A percentile compares a stretch with the other conserved stretches of the same genome.
These are phyloP conservation scores for Paradendryphiella salina DNA, from an alignment of 2,329 filamentous ascomycete species.

Conservation along the genomic window DNA sequence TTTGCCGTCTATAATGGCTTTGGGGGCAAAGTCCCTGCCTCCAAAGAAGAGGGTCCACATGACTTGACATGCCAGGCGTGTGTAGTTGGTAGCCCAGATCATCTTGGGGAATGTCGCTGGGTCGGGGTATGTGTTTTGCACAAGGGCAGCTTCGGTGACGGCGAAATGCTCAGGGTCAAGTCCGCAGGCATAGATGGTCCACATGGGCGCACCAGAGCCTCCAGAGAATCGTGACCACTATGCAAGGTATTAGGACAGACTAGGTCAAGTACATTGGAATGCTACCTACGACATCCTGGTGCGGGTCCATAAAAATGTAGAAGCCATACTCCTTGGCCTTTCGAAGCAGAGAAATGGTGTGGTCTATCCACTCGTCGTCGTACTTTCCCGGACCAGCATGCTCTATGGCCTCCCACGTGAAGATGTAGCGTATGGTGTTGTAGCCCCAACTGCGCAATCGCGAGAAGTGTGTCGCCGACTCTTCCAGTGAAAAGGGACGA, in stretches of 20 bases:
- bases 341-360: conserved; percentile 83
- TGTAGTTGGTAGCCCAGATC: conserved; percentile 99
- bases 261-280: conserved; percentile 1
- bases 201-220: conserved; percentile 93
- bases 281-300: conserved; percentile 85
- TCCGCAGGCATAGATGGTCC: conserved; percentile 94
- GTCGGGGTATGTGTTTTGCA: conserved; percentile 90
- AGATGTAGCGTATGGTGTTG: conserved; percentile 94
- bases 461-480: conserved; percentile 84
- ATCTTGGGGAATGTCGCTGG: conserved; percentile 92
- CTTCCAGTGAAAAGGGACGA: conserved; percentile 79
- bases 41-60: conserved; percentile 96
- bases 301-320: conserved; percentile 97
- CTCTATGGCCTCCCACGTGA: conserved; percentile 99
- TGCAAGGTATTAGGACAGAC: conserved; percentile 24
- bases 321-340: conserved; percentile 89
- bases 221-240: conserved; percentile 94
- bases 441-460: conserved; percentile 87
- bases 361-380: conserved; percentile 89
- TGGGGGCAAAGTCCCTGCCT: conserved; percentile 88
- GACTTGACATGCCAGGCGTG: conserved; percentile 79
- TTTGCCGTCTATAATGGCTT: conserved; percentile 88
- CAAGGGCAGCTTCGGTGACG: conserved; percentile 85
- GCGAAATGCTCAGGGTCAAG: conserved; percentile 84
- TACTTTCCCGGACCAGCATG: conserved; percentile 87